Percentiles rank a stretch among this genome's conserved stretches.
Evolutionary conservation across 2,329 filamentous ascomycete genomes (phyloP).

Genomic region (Stagonosporopsis rhizophila): DNA sequence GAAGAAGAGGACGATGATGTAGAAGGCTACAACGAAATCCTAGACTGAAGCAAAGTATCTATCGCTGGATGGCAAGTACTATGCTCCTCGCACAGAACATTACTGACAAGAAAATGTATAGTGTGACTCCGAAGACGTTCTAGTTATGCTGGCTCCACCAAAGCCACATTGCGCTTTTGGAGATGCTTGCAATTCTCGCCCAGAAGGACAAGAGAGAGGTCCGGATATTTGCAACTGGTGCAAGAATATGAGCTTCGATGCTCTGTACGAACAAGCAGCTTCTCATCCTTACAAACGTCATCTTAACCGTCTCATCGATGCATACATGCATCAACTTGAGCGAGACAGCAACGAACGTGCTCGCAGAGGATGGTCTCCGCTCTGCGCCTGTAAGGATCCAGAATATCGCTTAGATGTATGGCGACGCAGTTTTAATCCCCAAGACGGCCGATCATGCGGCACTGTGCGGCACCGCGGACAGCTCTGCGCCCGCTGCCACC

Average conservation of each 20-base stretch:
- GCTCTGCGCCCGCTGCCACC: conserved; percentile 31
- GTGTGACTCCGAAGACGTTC: neutral
- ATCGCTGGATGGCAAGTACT: conserved; percentile 11
- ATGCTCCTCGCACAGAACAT: neutral
- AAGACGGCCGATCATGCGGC: conserved; percentile 28
- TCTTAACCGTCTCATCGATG: conserved; percentile 25
- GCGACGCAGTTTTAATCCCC: conserved; percentile 31
- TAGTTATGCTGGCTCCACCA: conserved; percentile 29
- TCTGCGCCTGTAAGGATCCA: conserved; percentile 35
- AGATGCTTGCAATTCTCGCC: conserved; percentile 26
- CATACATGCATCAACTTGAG: conserved; percentile 30
- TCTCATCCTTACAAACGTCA: conserved; percentile 17
- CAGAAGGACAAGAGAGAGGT: conserved; percentile 29
- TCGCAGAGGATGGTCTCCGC: conserved; percentile 28
- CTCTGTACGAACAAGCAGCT: conserved; percentile 26
- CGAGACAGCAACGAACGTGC: conserved; percentile 27
- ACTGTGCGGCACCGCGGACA: conserved; percentile 32
- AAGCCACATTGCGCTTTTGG: conserved; percentile 32
- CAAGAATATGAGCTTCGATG: conserved; percentile 34
- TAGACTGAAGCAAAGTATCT: conserved; percentile 13
- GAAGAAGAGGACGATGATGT: conserved; percentile 34
- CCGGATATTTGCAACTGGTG: conserved; percentile 34
- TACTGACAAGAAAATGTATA: neutral
- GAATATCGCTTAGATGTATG: conserved; percentile 26
- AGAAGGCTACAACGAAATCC: conserved; percentile 30